Conservation (phyloP, 495 filamentous ascomycete species). For the Paragyromitra xinjiangensis region DNA sequence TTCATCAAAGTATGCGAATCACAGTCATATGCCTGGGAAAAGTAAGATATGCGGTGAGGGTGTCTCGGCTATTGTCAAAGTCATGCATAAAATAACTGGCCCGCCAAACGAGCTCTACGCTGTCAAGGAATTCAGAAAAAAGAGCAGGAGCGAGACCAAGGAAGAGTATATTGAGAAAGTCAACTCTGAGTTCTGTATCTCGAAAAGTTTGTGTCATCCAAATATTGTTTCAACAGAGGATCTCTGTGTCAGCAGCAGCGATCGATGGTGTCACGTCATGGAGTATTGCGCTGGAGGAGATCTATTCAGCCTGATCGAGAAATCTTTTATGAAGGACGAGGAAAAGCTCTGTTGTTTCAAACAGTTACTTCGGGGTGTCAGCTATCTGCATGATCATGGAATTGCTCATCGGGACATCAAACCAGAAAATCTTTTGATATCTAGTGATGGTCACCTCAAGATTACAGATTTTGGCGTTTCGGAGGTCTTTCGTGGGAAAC, state of each 20-base stretch:
- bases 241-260: constrained; percentile 70
- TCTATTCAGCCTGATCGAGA: constrained; percentile 72
- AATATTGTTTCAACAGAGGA: constrained; percentile 79
- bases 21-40: constrained; percentile 56
- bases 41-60: constrained; percentile 73
- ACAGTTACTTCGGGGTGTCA: constrained; percentile 75
- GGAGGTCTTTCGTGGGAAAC: constrained; percentile 76
- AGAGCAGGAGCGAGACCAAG: constrained; percentile 66
- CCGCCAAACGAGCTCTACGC: constrained; percentile 69
- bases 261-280: constrained; percentile 83
- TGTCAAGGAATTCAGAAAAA: constrained; percentile 80
- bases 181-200: constrained; percentile 80
- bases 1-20: constrained; percentile 54
- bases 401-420: constrained; percentile 87
- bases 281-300: constrained; percentile 81
- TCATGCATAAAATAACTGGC: constrained; percentile 70
- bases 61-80: constrained; percentile 74
- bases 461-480: constrained; percentile 84
- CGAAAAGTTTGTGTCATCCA: constrained; percentile 77
- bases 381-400: constrained; percentile 74
- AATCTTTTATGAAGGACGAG: constrained; percentile 67
- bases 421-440: constrained; percentile 78
- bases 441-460: constrained; percentile 73
- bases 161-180: constrained; percentile 79
- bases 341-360: constrained; percentile 80